A percentile compares a stretch with the other conserved stretches of the same genome.
Evolutionary conservation across 1,139 yeast species (phyloP).

Genomic region (Yamadazyma dushanensis): DNA sequence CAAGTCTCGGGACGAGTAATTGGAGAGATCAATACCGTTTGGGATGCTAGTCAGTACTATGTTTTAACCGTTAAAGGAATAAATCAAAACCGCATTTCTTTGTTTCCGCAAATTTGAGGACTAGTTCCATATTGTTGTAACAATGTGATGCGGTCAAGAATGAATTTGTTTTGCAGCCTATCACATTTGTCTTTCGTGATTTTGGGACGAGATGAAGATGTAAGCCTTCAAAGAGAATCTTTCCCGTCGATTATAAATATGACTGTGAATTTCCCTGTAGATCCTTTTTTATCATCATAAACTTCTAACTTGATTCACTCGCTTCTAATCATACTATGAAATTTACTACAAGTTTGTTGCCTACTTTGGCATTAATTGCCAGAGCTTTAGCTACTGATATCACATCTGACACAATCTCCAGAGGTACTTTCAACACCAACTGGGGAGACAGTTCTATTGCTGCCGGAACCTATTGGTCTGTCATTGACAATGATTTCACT

Average conservation of each 20-base stretch:
- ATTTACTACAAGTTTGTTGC: constrained; percentile 15
- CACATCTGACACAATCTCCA: constrained; percentile 16
- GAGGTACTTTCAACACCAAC: constrained; percentile 21
- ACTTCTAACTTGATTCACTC: constrained; percentile 5
- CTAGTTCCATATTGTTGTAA: not conserved
- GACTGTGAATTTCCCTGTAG: not conserved
- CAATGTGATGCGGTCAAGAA: not conserved
- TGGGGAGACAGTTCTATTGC: constrained; percentile 27
- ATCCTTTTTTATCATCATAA: constrained; percentile 1
- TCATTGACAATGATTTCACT: constrained; percentile 29
- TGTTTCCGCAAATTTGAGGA: not conserved
- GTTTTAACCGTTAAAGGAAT: not conserved
- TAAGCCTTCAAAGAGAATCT: no score
- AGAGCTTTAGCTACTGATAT: constrained; percentile 16
- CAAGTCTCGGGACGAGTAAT: not conserved
- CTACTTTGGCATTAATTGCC: constrained; percentile 19
- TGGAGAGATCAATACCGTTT: no score
- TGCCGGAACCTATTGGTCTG: constrained; percentile 34
- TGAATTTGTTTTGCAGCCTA: constrained; percentile 1
- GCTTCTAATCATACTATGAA: constrained; percentile 14
- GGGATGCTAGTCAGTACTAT: not conserved
- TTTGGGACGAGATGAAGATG: no score
- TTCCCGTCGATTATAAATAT: constrained; percentile 6
- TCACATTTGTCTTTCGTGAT: constrained; percentile 1
- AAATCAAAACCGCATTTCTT: not conserved